Percentiles rank a stretch among this genome's conserved stretches.
These are phyloP conservation scores for Dillenia suffruticosa DNA, from an alignment of 164 flowering plant species.

Conservation along the genomic window DNA sequence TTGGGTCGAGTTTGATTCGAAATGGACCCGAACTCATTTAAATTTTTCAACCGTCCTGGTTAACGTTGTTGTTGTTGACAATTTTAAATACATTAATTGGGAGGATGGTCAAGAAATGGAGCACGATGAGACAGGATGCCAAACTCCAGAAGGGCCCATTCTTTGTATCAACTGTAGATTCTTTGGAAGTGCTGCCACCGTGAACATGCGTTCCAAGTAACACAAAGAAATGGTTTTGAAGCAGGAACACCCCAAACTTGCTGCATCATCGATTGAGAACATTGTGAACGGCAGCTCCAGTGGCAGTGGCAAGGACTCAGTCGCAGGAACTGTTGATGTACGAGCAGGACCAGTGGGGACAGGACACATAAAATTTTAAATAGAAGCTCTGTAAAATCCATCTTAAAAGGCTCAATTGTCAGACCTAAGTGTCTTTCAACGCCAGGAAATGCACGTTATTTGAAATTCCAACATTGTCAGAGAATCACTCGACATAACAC, in stretches of 20 bases:
- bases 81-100: constrained; percentile 8
- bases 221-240: constrained; percentile 45
- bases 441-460: no score
- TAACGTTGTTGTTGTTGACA: no score
- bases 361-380: no score
- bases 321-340: constrained; percentile 15
- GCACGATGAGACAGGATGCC: constrained; percentile 58
- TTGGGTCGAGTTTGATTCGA: no score
- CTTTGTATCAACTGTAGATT: constrained; percentile 55
- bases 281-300: constrained; percentile 39
- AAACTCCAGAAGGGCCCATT: constrained; percentile 45
- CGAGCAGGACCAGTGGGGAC: constrained; percentile 18
- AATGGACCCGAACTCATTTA: no score
- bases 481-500: no score
- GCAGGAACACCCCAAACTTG: constrained; percentile 46
- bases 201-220: constrained; percentile 63
- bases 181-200: constrained; percentile 57
- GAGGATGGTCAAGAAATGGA: constrained; percentile 28
- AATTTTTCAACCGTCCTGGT: no score
- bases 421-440: no score
- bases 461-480: no score
- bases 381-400: no score
- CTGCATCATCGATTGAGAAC: constrained; percentile 47
- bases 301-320: constrained; percentile 23
- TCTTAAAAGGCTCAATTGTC: no score